A percentile compares a stretch with the other conserved stretches of the same genome.
These are phyloP conservation scores for Balansia obtecta DNA, from an alignment of 2,329 filamentous ascomycete genomes.

Conservation along the genomic window DNA sequence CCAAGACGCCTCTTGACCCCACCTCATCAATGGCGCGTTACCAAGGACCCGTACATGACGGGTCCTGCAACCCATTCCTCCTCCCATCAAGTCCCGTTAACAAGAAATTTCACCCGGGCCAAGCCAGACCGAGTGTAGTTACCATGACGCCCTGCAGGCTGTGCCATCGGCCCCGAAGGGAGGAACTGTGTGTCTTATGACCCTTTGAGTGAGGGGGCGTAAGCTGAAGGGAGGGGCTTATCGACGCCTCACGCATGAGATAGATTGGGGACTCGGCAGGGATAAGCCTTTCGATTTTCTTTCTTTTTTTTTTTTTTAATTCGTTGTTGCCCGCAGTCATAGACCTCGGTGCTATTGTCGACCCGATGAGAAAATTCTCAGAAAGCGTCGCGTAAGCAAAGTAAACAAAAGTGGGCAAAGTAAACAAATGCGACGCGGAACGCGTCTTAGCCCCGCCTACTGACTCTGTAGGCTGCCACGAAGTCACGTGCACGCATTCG, in stretches of 20 bases:
- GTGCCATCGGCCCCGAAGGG: background rate
- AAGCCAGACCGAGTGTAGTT: background rate
- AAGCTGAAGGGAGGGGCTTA: constrained; percentile 8
- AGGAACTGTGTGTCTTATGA: constrained; percentile 11
- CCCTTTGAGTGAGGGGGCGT: constrained; percentile 15
- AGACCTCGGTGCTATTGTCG: background rate
- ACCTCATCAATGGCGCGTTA: background rate
- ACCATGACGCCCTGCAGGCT: background rate
- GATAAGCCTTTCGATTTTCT: background rate
- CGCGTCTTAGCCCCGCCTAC: constrained; percentile 10
- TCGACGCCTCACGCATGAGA: constrained; percentile 14
- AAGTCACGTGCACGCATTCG: constrained; percentile 8
- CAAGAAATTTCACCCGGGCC: too few relatives aligned
- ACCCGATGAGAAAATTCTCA: background rate
- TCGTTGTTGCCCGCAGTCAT: background rate
- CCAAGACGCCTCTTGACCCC: constrained; percentile 1
- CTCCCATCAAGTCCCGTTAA: too few relatives aligned
- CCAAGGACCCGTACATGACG: too few relatives aligned
- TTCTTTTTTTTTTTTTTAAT: background rate
- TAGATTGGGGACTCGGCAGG: constrained; percentile 15
- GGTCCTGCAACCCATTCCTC: too few relatives aligned
- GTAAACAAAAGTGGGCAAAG: constrained; percentile 17
- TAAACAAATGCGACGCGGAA: constrained; percentile 11
- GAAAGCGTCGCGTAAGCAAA: constrained; percentile 4
- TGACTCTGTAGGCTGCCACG: constrained; percentile 8